Evolutionary conservation across 2,329 filamentous ascomycete genomes (phyloP).

Genomic region (Ramichloridium luteum): DNA sequence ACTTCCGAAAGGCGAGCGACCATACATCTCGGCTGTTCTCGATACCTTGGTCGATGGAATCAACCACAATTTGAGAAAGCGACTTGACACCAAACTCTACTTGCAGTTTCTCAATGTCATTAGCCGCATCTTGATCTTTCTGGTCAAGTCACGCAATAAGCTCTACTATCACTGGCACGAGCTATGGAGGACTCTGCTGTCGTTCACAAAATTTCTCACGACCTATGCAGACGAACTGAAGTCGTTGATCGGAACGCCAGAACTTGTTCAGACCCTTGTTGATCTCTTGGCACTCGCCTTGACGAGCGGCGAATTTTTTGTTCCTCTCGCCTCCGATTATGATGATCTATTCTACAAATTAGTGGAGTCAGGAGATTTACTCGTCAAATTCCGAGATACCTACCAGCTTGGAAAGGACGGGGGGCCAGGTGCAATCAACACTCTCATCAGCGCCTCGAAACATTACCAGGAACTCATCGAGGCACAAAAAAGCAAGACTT

Average conservation of each 20-base stretch:
- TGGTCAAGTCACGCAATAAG: slow-evolving; percentile 70
- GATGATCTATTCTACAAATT: slow-evolving; percentile 98
- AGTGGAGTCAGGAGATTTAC: slow-evolving; percentile 75
- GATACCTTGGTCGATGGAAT: slow-evolving; percentile 84
- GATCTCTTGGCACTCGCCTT: slow-evolving; percentile 75
- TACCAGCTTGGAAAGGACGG: slow-evolving; percentile 42
- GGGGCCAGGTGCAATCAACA: slow-evolving; percentile 60
- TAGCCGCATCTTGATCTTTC: slow-evolving; percentile 68
- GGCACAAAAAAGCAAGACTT: slow-evolving; percentile 44
- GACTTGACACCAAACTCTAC: slow-evolving; percentile 64
- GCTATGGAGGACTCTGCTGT: slow-evolving; percentile 78
- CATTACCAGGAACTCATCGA: slow-evolving; percentile 81
- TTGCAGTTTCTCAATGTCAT: slow-evolving; percentile 67
- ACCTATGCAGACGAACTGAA: slow-evolving; percentile 73
- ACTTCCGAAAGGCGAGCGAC: slow-evolving; percentile 53
- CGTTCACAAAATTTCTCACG: slow-evolving; percentile 79
- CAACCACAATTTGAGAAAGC: slow-evolving; percentile 81
- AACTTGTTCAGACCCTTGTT: slow-evolving; percentile 63
- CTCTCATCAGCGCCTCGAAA: slow-evolving; percentile 65
- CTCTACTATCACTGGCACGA: slow-evolving; percentile 89
- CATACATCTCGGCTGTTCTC: slow-evolving; percentile 63
- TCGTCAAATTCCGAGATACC: slow-evolving; percentile 68
- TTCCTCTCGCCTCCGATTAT: slow-evolving; percentile 76
- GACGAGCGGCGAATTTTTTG: slow-evolving; percentile 77
- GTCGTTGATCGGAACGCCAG: slow-evolving; percentile 54